These are phyloP conservation scores for Byssochlamys sp. DNA, from an alignment of 2,329 filamentous ascomycete genomes.

Conservation along the genomic window DNA sequence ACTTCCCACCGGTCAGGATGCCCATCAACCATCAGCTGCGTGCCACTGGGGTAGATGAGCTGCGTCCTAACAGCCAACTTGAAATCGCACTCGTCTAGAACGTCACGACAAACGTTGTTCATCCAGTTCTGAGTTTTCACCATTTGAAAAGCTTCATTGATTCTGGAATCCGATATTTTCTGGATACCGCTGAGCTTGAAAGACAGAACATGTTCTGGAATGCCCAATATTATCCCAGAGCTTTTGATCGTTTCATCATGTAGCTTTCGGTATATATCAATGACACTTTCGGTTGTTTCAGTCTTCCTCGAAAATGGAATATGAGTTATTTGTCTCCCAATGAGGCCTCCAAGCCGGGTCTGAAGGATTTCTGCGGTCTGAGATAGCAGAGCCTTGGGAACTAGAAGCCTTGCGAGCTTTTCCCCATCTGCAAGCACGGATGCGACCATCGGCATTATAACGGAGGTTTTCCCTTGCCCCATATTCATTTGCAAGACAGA, in stretches of 20 bases:
- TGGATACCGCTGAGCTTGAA: slow-evolving; percentile 56
- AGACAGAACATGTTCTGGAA: slow-evolving; percentile 57
- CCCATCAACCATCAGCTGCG: slow-evolving; percentile 42
- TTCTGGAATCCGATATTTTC: slow-evolving; percentile 40
- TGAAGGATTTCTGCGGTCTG: slow-evolving; percentile 53
- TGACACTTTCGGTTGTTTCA: slow-evolving; percentile 16
- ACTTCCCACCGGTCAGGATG: slow-evolving; percentile 46
- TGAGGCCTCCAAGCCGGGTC: slow-evolving; percentile 46
- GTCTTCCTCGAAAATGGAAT: slow-evolving; percentile 51
- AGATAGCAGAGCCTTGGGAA: slow-evolving; percentile 51
- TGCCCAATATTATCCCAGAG: slow-evolving; percentile 48
- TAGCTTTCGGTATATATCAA: slow-evolving; percentile 26
- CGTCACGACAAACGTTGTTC: slow-evolving; percentile 43
- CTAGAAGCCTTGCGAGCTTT: slow-evolving; percentile 47
- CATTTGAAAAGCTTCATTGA: slow-evolving; percentile 39
- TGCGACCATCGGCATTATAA: slow-evolving; percentile 59
- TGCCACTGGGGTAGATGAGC: slow-evolving; percentile 49
- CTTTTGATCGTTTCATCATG: slow-evolving; percentile 34
- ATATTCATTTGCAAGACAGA: slow-evolving; percentile 59
- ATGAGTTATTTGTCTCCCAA: slow-evolving; percentile 46
- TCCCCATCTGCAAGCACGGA: slow-evolving; percentile 43
- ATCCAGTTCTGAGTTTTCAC: slow-evolving; percentile 45
- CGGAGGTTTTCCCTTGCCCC: slow-evolving; percentile 59
- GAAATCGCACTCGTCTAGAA: slow-evolving; percentile 56
- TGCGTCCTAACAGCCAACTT: slow-evolving; percentile 47